Evolutionary conservation across 257 asterid genomes (phyloP).

Genomic region (Haberlea rhodopensis): DNA sequence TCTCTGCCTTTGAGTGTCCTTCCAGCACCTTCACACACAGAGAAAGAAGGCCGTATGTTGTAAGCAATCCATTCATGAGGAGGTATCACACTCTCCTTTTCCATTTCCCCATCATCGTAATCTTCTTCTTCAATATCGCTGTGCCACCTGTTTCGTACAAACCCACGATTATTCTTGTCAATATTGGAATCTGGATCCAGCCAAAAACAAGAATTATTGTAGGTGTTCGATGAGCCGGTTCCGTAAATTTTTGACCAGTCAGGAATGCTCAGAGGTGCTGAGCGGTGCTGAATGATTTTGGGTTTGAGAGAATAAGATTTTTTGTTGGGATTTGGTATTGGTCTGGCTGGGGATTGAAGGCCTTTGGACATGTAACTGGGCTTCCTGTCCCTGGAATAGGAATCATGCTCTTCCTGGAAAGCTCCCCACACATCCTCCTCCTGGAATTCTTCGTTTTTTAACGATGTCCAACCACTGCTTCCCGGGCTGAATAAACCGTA

Average conservation of each 20-base stretch:
- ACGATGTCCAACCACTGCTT: slow-evolving; percentile 47
- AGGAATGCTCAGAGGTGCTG: slow-evolving; percentile 57
- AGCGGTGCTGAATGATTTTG: slow-evolving; percentile 23
- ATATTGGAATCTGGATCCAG: not conserved
- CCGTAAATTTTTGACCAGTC: slow-evolving; percentile 66
- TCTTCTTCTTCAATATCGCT: slow-evolving; percentile 40
- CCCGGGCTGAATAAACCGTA: slow-evolving; percentile 21
- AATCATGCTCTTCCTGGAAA: slow-evolving; percentile 18
- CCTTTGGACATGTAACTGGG: slow-evolving; percentile 25
- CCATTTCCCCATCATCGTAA: slow-evolving; percentile 9
- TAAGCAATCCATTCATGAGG: slow-evolving; percentile 61
- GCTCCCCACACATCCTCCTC: slow-evolving; percentile 57
- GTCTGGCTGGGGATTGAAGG: slow-evolving; percentile 29
- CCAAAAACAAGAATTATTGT: slow-evolving; percentile 8
- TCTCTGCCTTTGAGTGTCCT: slow-evolving; percentile 74
- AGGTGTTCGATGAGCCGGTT: not conserved
- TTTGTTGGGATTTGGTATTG: slow-evolving; percentile 35
- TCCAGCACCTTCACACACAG: slow-evolving; percentile 70
- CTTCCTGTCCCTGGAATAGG: slow-evolving; percentile 19
- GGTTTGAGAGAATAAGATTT: slow-evolving; percentile 15
- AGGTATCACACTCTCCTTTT: slow-evolving; percentile 34
- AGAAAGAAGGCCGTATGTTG: slow-evolving; percentile 39
- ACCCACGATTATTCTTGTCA: not conserved
- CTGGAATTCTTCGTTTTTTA: slow-evolving; percentile 55
- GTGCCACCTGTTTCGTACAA: slow-evolving; percentile 26